Conservation (phyloP, 441 rosid species). For the Kokia cookei region DNA sequence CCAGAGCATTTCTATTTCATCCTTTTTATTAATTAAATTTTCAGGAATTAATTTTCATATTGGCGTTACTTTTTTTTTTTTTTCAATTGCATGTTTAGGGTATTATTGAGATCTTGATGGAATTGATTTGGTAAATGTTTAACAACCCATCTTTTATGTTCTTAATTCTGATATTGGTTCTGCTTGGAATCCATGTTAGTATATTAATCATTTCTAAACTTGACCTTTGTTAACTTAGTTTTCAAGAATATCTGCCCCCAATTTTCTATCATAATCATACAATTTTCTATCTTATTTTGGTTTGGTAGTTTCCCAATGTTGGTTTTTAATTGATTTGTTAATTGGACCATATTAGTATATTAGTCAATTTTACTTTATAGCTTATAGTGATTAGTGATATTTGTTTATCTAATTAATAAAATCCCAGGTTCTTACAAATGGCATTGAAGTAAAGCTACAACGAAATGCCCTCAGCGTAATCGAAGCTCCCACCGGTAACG, state of each 20-base stretch:
- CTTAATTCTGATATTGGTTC: background rate
- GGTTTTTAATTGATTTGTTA: background rate
- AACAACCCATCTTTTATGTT: background rate
- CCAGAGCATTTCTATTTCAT: background rate
- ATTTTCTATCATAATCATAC: background rate
- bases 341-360: background rate
- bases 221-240: background rate
- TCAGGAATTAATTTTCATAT: background rate
- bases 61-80: background rate
- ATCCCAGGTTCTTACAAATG: constrained; percentile 86
- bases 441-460: constrained; percentile 95
- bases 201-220: background rate
- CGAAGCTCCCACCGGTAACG: constrained; percentile 93
- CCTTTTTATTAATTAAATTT: background rate
- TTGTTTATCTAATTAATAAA: constrained; percentile 7
- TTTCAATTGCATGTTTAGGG: background rate
- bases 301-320: background rate
- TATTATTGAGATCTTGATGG: background rate
- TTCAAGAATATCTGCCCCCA: background rate
- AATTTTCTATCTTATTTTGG: background rate
- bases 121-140: background rate
- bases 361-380: background rate
- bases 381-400: constrained; percentile 7
- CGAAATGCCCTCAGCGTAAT: constrained; percentile 95
- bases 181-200: background rate